Conservation (phyloP, 169 alveolate species). For the Cystoisospora suis region DNA sequence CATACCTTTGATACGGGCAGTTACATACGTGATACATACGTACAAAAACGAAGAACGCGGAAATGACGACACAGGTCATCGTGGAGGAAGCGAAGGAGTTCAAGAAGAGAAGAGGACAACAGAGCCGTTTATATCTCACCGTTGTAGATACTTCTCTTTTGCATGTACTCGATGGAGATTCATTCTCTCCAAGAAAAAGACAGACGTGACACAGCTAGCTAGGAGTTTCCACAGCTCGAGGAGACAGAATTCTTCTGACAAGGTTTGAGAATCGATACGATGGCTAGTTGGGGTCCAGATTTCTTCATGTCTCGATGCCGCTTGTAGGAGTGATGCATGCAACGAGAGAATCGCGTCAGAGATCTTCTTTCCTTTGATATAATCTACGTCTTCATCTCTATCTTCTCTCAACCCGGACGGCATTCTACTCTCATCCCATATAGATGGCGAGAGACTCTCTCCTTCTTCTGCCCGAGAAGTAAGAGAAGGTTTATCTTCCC, state of each 20-base stretch:
- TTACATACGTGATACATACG: neutral
- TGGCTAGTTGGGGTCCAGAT: neutral
- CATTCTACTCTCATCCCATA: too few species aligned
- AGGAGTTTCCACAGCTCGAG: conserved; percentile 8
- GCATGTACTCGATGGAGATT: conserved; percentile 18
- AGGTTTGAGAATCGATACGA: neutral
- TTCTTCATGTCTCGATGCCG: neutral
- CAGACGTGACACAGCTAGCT: neutral
- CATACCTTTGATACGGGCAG: neutral
- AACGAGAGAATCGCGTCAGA: neutral
- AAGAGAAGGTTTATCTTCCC: too few species aligned
- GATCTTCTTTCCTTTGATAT: neutral
- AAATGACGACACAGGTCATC: neutral
- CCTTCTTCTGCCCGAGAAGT: too few species aligned
- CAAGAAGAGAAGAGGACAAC: neutral
- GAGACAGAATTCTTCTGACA: neutral
- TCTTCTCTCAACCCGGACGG: too few species aligned
- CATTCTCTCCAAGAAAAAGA: conserved; percentile 30
- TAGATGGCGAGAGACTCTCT: too few species aligned
- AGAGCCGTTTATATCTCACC: neutral
- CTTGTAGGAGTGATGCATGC: neutral
- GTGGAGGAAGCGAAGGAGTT: neutral
- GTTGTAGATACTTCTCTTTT: neutral
- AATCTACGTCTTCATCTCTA: too few species aligned
- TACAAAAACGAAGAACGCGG: neutral